Percentiles rank a stretch among this genome's conserved stretches.
Evolutionary conservation across 371 early-diverging fungal genomes (phyloP).

Genomic region (Zopfochytrium polystomum): DNA sequence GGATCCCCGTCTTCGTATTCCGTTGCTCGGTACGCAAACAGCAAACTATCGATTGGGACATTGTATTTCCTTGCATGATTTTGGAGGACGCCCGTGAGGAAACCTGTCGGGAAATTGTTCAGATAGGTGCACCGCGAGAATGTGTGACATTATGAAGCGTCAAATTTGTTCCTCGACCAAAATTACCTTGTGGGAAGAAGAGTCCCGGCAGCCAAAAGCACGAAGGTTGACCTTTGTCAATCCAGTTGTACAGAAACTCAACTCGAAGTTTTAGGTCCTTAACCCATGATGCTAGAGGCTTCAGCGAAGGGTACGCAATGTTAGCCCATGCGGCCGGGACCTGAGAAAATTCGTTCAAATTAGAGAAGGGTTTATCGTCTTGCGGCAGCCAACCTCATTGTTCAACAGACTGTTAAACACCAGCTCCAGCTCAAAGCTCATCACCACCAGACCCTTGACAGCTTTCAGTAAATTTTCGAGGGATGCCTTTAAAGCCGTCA

Average conservation of each 20-base stretch:
- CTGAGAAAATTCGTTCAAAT: constrained; percentile 9
- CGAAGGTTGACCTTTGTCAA: constrained; percentile 40
- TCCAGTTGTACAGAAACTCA: constrained; percentile 37
- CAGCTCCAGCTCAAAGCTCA: constrained; percentile 46
- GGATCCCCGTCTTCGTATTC: constrained; percentile 30
- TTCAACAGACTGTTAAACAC: constrained; percentile 48
- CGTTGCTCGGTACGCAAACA: constrained; percentile 39
- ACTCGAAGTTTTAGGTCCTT: constrained; percentile 42
- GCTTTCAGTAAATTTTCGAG: constrained; percentile 46
- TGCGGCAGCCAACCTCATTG: constrained; percentile 35
- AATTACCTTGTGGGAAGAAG: constrained; percentile 50
- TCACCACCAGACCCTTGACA: constrained; percentile 47
- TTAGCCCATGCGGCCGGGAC: constrained; percentile 42
- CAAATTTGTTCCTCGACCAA: too few relatives aligned
- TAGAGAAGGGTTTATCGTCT: background rate
- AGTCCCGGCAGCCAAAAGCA: constrained; percentile 50
- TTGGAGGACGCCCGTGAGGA: constrained; percentile 49
- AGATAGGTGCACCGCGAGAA: too few relatives aligned
- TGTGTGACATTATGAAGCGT: background rate
- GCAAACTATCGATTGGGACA: constrained; percentile 46
- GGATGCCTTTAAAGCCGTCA: constrained; percentile 31
- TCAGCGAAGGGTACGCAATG: constrained; percentile 46
- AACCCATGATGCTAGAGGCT: constrained; percentile 44
- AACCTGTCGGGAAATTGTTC: constrained; percentile 27
- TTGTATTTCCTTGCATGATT: constrained; percentile 49